Evolutionary conservation across 805 yeast species (phyloP), one percentile per base, ranked within the genome.

Genomic region (Starmerella riodocensis): DNA sequence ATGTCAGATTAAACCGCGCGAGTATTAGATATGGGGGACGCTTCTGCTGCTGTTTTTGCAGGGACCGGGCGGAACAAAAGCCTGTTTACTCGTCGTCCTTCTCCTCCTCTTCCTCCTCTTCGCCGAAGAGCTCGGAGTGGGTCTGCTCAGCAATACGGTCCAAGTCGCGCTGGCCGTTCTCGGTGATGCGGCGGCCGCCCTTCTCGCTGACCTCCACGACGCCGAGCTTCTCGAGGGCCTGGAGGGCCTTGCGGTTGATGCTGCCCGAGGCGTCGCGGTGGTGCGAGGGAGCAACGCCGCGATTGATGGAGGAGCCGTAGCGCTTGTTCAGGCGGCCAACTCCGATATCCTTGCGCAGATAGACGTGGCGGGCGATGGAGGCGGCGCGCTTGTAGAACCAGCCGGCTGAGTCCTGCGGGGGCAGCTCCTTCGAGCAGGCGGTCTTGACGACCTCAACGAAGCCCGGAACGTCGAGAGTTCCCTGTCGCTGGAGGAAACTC

Each of bases 351-450:
- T 91, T 91, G 82, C 95, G 85, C 73, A 91, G 76, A 94, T 91
- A 91, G 71, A 91, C 78, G 86, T 91, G 98, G 77, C 98, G 91
- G 65, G 98, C 98, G 69, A 86, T 85, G 48, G 98, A 88, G 63
- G 98, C 98, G 62, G 98, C 93, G 73, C 98, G 82, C 83, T 82
- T 83, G 94, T 88, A 88, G 82, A 84, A 88, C 98, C 98, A 91
- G 65, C 88, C 85, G 73, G 85, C 97, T 60, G 97, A 71, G 67
- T 91, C 97, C 74, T 88, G 97, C 68, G 98, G 98, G 68, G 98
- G 98, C 69, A 91, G 81, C 59, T 91, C 98, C 66, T 88, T 86
- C 73, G 95, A 94, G 57, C 93, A 79, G 55, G 94, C 81, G 69
- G 98, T 91, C 85, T 91, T 91, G 74, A 91, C 98, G 61, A 88